These are phyloP conservation scores for Phytophthora pseudosyringae DNA, from an alignment of 352 stramenopile genomes.

Conservation along the genomic window DNA sequence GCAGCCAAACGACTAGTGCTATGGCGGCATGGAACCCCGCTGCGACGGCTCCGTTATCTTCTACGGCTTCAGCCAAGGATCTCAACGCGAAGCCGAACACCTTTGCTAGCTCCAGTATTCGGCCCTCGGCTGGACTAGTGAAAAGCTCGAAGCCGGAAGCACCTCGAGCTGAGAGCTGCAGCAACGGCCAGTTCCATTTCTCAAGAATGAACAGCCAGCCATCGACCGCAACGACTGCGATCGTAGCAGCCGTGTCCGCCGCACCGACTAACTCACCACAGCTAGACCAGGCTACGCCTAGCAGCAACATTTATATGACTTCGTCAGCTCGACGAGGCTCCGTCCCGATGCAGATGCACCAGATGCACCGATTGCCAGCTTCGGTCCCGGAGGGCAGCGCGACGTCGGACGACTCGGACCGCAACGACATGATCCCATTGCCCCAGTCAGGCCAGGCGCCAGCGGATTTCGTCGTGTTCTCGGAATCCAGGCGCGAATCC, in stretches of 20 bases:
- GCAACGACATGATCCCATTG: constrained; percentile 47
- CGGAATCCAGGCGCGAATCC: constrained; percentile 42
- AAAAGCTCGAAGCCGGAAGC: constrained; percentile 5
- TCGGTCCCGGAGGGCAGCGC: constrained; percentile 28
- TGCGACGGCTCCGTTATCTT: constrained; percentile 26
- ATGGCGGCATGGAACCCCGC: constrained; percentile 28
- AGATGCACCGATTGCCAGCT: constrained; percentile 27
- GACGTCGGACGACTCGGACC: constrained; percentile 21
- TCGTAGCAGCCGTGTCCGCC: constrained; percentile 30
- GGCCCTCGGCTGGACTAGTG: neutral
- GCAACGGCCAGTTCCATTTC: constrained; percentile 24
- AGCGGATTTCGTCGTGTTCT: constrained; percentile 43
- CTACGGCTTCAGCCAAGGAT: constrained; percentile 15
- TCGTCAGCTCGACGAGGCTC: constrained; percentile 26
- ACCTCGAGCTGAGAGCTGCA: constrained; percentile 11
- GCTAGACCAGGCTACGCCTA: constrained; percentile 9
- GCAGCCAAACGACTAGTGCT: constrained; percentile 30
- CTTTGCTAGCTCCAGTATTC: constrained; percentile 26
- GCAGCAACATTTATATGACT: constrained; percentile 29
- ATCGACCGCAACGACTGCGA: constrained; percentile 27
- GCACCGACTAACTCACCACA: constrained; percentile 11
- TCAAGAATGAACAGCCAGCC: constrained; percentile 32
- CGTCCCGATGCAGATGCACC: constrained; percentile 21
- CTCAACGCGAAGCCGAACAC: constrained; percentile 18
- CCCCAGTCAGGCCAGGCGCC: constrained; percentile 10